phyloP scores from a whole-genome alignment of 495 filamentous ascomycete species.

The Penicillium malachiteum region DNA sequence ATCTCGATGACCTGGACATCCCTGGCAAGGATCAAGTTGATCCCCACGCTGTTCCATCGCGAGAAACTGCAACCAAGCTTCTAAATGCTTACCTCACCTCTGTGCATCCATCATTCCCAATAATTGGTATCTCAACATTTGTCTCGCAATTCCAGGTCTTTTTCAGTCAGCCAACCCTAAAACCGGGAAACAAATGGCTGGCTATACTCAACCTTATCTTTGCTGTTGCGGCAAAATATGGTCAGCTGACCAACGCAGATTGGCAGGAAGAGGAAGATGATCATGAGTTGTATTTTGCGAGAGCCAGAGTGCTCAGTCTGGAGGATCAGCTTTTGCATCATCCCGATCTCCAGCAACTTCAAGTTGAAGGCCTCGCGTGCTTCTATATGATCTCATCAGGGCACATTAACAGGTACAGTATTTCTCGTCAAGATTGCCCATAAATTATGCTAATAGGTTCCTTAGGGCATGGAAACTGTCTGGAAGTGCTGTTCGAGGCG shows the following conservation, averaged over 20 bases:
- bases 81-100: constrained; percentile 58
- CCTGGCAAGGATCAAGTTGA: constrained; percentile 46
- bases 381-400: constrained; percentile 59
- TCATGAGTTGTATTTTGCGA: constrained; percentile 55
- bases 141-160: constrained; percentile 47
- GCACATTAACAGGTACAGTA: constrained; percentile 57
- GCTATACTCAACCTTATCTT: constrained; percentile 64
- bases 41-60: constrained; percentile 48
- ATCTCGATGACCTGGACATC: constrained; percentile 53
- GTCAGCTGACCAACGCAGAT: constrained; percentile 42
- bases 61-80: constrained; percentile 51
- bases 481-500: constrained; percentile 57
- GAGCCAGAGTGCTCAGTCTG: constrained; percentile 53
- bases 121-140: constrained; percentile 56
- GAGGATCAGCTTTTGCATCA: constrained; percentile 51
- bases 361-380: constrained; percentile 55
- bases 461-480: constrained; percentile 59
- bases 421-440: not conserved
- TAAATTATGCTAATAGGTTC: constrained; percentile 6
- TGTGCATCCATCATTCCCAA: constrained; percentile 61
- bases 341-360: constrained; percentile 56
- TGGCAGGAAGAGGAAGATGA: constrained; percentile 48
- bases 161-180: constrained; percentile 38
- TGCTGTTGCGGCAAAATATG: constrained; percentile 56
- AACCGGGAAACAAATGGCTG: constrained; percentile 50